Base-by-base conservation (phyloP, 2,329 filamentous ascomycete genomes). In the Aspergillus luchuensis region DNA sequence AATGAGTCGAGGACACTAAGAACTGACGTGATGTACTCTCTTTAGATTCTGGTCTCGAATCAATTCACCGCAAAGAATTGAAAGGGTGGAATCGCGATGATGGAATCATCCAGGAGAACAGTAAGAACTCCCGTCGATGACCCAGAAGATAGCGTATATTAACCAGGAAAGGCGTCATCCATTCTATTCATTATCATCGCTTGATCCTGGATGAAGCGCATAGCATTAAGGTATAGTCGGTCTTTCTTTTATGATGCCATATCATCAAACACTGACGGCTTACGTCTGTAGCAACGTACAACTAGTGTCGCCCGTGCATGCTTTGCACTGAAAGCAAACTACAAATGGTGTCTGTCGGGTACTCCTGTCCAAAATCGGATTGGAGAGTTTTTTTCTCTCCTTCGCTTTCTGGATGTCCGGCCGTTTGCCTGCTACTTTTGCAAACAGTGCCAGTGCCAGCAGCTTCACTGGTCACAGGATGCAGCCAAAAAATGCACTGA, bases 331-430 rank as follows among this genome's bases (percentile, higher is more conserved):
- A 89, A 92, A 62, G 91, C 90, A 17, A 87, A 85, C 17, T 97
- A 95, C 78, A 96, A 96, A 69, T 98, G 95, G 92, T 99, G 95
- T 73, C 82, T 99, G 61, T 95, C 91, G 15, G 95, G 95, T 8
- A 99, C 95, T 1, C 95, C 95, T 0, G 87, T 99, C 1, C 95
- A 99, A 75, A 99, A 98, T 72, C 90, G 94, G 56, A 98, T 98
- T 66, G 94, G 95, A 71, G 94, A 98, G 74, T 96, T 97, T 76
- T 97, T 98, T 78, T 98, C 94, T 0, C 81, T 98, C 21, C 83
- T 99, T 58, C 89, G 95, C 2, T 99, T 99, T 76, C 84, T 99
- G 30, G 90, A 97, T 73, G 84, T 97, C 38, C 84, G 85, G 8
- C 94, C 94, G 0, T 98, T 97, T 74, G 90, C 94, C 7, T 92